A percentile compares a stretch with the other conserved stretches of the same genome.
Evolutionary conservation across 2,329 filamentous ascomycete species (phyloP).

Genomic region (Xylaria sp.): DNA sequence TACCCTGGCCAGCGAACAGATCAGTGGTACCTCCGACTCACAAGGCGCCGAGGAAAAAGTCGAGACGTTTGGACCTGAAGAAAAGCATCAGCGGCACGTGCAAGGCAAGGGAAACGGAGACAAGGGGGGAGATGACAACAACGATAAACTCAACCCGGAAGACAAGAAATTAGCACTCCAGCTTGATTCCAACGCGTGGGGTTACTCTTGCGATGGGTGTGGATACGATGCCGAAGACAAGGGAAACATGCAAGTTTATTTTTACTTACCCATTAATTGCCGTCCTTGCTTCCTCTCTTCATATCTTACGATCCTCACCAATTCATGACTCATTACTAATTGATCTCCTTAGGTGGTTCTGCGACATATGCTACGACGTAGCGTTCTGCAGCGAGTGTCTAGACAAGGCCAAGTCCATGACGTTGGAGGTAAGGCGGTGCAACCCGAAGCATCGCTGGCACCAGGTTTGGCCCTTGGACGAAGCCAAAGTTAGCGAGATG

Average conservation of each 20-base stretch:
- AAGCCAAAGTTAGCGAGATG: slow-evolving; percentile 11
- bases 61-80: background rate
- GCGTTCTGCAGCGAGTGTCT: slow-evolving; percentile 22
- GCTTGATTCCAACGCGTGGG: slow-evolving; percentile 11
- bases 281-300: background rate
- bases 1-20: background rate
- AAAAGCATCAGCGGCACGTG: background rate
- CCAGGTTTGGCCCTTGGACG: slow-evolving; percentile 20
- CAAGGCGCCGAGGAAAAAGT: background rate
- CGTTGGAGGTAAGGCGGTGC: slow-evolving; percentile 15
- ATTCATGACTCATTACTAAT: background rate
- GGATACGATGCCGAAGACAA: slow-evolving; percentile 18
- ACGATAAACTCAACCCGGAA: background rate
- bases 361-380: slow-evolving; percentile 15
- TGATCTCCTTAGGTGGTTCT: slow-evolving; percentile 19
- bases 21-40: background rate
- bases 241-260: slow-evolving; percentile 12
- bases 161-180: slow-evolving; percentile 11
- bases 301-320: background rate
- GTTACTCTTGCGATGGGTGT: slow-evolving; percentile 13
- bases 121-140: background rate
- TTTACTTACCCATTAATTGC: background rate
- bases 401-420: slow-evolving; percentile 17
- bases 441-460: slow-evolving; percentile 22
- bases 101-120: background rate